phyloP scores from a whole-genome alignment of 106 monocot species.

The Allium sativum region DNA sequence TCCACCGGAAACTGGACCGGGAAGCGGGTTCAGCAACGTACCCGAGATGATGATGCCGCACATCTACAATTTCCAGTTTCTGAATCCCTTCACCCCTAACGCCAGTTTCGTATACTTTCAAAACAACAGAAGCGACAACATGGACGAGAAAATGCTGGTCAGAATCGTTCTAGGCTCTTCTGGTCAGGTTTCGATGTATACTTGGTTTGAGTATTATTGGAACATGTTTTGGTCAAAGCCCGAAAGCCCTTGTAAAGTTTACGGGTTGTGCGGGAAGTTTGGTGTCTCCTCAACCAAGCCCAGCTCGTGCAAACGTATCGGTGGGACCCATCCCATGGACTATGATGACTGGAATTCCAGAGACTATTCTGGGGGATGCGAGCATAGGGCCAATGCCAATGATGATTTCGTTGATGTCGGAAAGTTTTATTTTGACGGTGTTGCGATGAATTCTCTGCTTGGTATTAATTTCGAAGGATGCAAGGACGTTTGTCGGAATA shows the following conservation, averaged over 20 bases:
- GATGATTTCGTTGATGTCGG: slow-evolving; percentile 15
- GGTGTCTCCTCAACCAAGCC: slow-evolving; percentile 25
- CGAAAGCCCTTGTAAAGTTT: slow-evolving; percentile 28
- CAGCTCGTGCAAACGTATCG: slow-evolving; percentile 24
- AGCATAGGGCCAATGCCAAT: not conserved
- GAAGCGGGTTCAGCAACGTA: slow-evolving; percentile 28
- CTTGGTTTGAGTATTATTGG: slow-evolving; percentile 57
- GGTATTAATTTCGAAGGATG: slow-evolving; percentile 16
- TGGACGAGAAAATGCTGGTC: slow-evolving; percentile 13
- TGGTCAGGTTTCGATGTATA: slow-evolving; percentile 48
- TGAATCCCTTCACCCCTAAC: slow-evolving; percentile 35
- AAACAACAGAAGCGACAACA: slow-evolving; percentile 2
- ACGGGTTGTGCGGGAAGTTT: slow-evolving; percentile 40
- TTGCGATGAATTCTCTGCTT: not conserved
- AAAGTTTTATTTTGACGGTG: slow-evolving; percentile 16
- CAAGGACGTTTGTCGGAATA: slow-evolving; percentile 30
- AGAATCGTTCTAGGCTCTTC: slow-evolving; percentile 39
- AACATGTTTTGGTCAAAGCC: slow-evolving; percentile 54
- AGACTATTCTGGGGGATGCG: slow-evolving; percentile 31
- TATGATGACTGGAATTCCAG: slow-evolving; percentile 21
- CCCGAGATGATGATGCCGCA: slow-evolving; percentile 69
- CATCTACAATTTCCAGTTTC: slow-evolving; percentile 46
- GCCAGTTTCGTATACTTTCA: slow-evolving; percentile 37
- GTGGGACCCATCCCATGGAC: slow-evolving; percentile 13
- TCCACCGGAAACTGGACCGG: slow-evolving; percentile 49